Evolutionary conservation across 2,329 filamentous ascomycete genomes (phyloP).

Genomic region (Fusarium odoratissimum): DNA sequence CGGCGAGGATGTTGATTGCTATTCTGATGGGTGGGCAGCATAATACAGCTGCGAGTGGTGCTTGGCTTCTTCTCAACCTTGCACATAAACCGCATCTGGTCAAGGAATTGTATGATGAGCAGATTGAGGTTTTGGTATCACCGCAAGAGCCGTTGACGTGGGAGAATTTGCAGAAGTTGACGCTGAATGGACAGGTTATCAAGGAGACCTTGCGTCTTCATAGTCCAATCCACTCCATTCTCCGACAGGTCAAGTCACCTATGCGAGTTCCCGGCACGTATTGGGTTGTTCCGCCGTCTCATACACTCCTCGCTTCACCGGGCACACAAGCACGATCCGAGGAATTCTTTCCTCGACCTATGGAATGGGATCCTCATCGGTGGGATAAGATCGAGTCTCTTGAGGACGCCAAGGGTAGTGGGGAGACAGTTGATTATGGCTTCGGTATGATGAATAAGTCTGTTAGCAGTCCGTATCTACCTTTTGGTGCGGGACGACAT

Average conservation of each 20-base stretch:
- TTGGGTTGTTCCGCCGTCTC: slow-evolving; percentile 83
- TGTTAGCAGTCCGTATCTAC: slow-evolving; percentile 87
- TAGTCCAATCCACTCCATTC: slow-evolving; percentile 92
- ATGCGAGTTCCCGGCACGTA: slow-evolving; percentile 85
- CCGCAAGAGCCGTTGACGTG: slow-evolving; percentile 79
- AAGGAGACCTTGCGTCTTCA: slow-evolving; percentile 93
- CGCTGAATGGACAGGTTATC: slow-evolving; percentile 83
- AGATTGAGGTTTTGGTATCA: slow-evolving; percentile 75
- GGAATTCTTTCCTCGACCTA: slow-evolving; percentile 82
- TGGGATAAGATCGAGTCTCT: slow-evolving; percentile 70
- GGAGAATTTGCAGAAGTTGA: slow-evolving; percentile 80
- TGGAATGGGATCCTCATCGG: slow-evolving; percentile 87
- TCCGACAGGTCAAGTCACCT: slow-evolving; percentile 89
- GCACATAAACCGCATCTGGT: slow-evolving; percentile 81
- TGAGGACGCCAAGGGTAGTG: slow-evolving; percentile 65
- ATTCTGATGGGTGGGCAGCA: slow-evolving; percentile 92
- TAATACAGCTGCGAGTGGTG: slow-evolving; percentile 83
- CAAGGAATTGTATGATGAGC: slow-evolving; percentile 85
- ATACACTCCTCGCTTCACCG: slow-evolving; percentile 85
- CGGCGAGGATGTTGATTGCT: slow-evolving; percentile 93
- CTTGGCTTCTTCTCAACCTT: slow-evolving; percentile 86
- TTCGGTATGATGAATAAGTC: slow-evolving; percentile 94
- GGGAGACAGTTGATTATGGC: slow-evolving; percentile 90
- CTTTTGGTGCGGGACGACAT: slow-evolving; percentile 94
- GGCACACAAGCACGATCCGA: slow-evolving; percentile 80